These are phyloP conservation scores for Podospora anserina DNA, from an alignment of 495 filamentous ascomycete genomes.

Conservation along the genomic window DNA sequence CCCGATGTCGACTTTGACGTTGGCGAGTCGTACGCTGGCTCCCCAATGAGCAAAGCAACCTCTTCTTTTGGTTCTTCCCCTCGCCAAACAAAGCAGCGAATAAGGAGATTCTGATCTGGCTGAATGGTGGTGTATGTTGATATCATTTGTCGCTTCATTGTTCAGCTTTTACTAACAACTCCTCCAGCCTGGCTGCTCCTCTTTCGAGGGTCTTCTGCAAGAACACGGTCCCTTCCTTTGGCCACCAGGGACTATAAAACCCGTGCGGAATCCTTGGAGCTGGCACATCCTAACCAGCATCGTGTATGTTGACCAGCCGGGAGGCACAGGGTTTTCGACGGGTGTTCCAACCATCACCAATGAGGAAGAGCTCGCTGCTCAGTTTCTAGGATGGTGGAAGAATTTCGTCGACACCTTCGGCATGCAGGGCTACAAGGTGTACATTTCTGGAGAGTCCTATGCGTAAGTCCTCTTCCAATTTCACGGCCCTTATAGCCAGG, in stretches of 20 bases:
- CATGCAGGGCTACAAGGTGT: conserved; percentile 61
- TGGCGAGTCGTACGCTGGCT: conserved; percentile 72
- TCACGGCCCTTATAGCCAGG: neutral
- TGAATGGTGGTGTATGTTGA: conserved; percentile 59
- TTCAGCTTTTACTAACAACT: conserved; percentile 5
- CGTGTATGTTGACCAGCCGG: conserved; percentile 73
- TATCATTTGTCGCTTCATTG: conserved; percentile 2
- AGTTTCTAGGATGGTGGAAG: conserved; percentile 71
- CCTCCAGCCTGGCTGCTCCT: conserved; percentile 60
- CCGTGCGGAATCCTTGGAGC: conserved; percentile 61
- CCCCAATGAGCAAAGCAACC: conserved; percentile 51
- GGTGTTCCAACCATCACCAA: conserved; percentile 59
- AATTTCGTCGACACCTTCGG: conserved; percentile 66
- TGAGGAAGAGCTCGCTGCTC: conserved; percentile 60
- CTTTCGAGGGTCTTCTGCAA: conserved; percentile 65
- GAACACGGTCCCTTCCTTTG: conserved; percentile 77
- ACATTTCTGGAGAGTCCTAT: conserved; percentile 68
- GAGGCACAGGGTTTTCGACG: conserved; percentile 69
- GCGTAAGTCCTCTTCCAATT: conserved; percentile 35
- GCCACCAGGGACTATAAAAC: conserved; percentile 63
- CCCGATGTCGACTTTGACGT: conserved; percentile 73
- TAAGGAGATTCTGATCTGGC: conserved; percentile 71
- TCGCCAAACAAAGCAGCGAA: conserved; percentile 52
- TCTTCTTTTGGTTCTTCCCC: conserved; percentile 82
- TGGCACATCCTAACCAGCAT: conserved; percentile 77